Evolutionary conservation across 1,284 basidiomycete genomes (phyloP), one percentile per base, ranked within the genome.

Genomic region (Ustilago loliicola): DNA sequence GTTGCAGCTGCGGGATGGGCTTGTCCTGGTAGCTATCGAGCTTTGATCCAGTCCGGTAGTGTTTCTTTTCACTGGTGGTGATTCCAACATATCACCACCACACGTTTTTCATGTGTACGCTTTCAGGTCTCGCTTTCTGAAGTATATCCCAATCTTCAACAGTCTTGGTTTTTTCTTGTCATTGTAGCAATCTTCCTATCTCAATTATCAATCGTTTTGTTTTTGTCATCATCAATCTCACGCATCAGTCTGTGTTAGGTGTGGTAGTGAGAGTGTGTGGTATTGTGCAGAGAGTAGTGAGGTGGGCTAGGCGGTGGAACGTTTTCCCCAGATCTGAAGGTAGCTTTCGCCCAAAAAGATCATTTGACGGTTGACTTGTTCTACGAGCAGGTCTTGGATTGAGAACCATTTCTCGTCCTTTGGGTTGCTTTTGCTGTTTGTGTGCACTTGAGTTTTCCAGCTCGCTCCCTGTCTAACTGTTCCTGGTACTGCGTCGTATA

Each of bases 291-390:
- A 36, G 34, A 50, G 48, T 25, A 25, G n/a, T n/a, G n/a, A n/a
- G n/a, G n/a, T 42, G 15, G 36, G 29, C 27, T 27, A 45, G 7
- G 40, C 6, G 0, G 42, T 15, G 1, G 52, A 25, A 1, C 71
- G 58, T 36, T 62, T 64, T 47, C 54, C 36, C 80, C 80, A 81
- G 40, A 81, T 75, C 66, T 81, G 97, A 54, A 99, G 88, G 55
- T 97, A 93, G 29, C 93, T 95, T 87, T 99, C 97, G 30, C 96
- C 96, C 40, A 99, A 89, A 86, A 98, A 96, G 72, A 99, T 96
- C 94, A 99, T 96, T 85, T 98, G 95, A 87, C 93, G 93, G 74
- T 96, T 90, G 36, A 95, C 93, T 84, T 98, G 94, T 83, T 96
- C 93, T 9, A 99, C 96, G 66, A 97, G 93, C 68, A 99, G 89